These are phyloP conservation scores for Fusarium sp. DNA, from an alignment of 2,329 filamentous ascomycete species.

Conservation along the genomic window DNA sequence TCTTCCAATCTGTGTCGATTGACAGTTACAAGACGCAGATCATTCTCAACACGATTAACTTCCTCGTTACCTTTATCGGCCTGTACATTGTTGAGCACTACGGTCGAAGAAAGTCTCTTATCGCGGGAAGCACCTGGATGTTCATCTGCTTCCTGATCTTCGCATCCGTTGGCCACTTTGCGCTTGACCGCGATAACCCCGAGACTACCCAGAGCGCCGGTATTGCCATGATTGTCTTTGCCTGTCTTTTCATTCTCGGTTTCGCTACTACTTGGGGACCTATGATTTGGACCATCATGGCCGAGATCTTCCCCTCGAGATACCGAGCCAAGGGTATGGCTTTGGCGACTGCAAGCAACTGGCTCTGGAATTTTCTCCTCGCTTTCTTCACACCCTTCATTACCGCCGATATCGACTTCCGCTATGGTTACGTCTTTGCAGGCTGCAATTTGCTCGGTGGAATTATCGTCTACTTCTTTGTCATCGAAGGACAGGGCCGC, in stretches of 20 bases:
- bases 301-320: conserved; percentile 73
- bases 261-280: conserved; percentile 77
- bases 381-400: conserved; percentile 87
- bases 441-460: conserved; percentile 75
- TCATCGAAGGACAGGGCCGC: conserved; percentile 79
- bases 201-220: conserved; percentile 59
- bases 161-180: conserved; percentile 65
- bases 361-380: conserved; percentile 80
- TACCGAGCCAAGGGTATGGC: conserved; percentile 73
- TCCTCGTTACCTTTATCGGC: conserved; percentile 74
- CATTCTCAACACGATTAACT: conserved; percentile 76
- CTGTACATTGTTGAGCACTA: conserved; percentile 78
- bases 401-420: conserved; percentile 76
- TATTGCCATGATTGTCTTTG: conserved; percentile 72
- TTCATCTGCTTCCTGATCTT: conserved; percentile 71
- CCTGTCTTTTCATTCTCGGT: conserved; percentile 72
- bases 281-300: conserved; percentile 73
- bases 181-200: conserved; percentile 55
- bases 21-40: conserved; percentile 76
- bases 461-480: conserved; percentile 79
- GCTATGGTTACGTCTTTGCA: conserved; percentile 82
- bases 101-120: conserved; percentile 73
- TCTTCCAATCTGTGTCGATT: conserved; percentile 60
- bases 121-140: conserved; percentile 73
- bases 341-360: conserved; percentile 71